Evolutionary conservation across 768 basidiomycete genomes (phyloP).

Genomic region (Imleria badia): DNA sequence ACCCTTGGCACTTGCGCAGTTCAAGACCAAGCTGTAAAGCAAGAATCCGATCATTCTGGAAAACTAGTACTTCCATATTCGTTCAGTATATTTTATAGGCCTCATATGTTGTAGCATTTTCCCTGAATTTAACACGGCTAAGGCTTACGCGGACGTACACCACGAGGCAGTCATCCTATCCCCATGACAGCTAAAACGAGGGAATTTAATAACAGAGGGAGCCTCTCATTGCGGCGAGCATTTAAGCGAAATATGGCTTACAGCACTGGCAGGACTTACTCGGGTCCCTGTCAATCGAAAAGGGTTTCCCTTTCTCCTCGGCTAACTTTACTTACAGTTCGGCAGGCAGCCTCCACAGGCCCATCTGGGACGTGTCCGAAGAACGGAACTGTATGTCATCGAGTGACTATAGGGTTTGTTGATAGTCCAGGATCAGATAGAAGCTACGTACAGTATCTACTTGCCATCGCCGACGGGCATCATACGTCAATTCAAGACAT

Average conservation of each 20-base stretch:
- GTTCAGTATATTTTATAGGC: background rate
- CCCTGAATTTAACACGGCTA: background rate
- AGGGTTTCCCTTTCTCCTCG: background rate
- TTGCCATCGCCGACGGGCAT: background rate
- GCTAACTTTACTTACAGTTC: background rate
- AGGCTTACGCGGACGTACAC: background rate
- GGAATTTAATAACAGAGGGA: too few species aligned
- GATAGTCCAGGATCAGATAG: too few species aligned
- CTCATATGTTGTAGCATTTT: background rate
- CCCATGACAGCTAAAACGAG: background rate
- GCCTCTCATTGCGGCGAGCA: background rate
- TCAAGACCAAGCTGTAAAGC: slow-evolving; percentile 20
- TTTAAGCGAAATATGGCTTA: background rate
- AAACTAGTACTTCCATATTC: background rate
- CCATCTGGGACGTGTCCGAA: background rate
- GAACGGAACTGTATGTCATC: background rate
- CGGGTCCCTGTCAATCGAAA: background rate
- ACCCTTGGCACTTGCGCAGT: slow-evolving; percentile 29
- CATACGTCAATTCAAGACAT: background rate
- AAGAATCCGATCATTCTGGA: background rate
- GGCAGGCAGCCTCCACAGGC: background rate
- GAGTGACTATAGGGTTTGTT: background rate
- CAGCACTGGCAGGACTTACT: background rate
- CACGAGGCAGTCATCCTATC: background rate
- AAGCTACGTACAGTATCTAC: too few species aligned